phyloP scores from a whole-genome alignment of 2,329 filamentous ascomycete genomes.

The Lachnellula arida region DNA sequence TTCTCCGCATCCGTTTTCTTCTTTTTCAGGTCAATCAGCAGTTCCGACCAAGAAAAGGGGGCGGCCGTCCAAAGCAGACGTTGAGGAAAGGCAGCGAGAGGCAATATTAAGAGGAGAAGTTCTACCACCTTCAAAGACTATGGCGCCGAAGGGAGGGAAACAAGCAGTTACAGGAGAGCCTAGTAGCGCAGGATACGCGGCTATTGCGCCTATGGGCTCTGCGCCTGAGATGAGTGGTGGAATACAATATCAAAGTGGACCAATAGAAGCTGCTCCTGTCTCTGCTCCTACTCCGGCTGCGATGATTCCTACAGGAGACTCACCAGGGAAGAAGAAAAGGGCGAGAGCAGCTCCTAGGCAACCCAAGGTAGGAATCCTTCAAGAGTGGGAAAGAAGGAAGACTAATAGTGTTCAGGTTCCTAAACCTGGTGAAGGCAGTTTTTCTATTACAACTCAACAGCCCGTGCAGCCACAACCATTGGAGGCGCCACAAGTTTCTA shows the following conservation, averaged over 20 bases:
- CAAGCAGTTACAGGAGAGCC: constrained; percentile 10
- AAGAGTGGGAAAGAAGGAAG: neutral
- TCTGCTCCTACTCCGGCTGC: neutral
- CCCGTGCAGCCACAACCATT: neutral
- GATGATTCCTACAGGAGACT: constrained; percentile 6
- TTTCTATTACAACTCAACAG: constrained; percentile 7
- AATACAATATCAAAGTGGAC: constrained; percentile 9
- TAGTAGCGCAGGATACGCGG: constrained; percentile 8
- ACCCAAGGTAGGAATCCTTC: constrained; percentile 15
- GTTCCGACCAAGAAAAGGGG: constrained; percentile 26
- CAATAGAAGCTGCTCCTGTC: constrained; percentile 1
- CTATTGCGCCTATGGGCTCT: constrained; percentile 7
- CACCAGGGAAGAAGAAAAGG: constrained; percentile 21
- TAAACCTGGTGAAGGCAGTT: constrained; percentile 21
- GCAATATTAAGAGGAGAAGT: constrained; percentile 27
- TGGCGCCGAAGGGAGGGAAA: constrained; percentile 5
- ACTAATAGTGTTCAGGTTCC: constrained; percentile 5
- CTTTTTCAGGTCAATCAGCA: constrained; percentile 9
- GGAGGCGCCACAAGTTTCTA: neutral
- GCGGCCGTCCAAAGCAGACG: constrained; percentile 29
- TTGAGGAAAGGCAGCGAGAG: constrained; percentile 24
- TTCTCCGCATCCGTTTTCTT: constrained; percentile 19
- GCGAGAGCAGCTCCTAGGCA: constrained; percentile 12
- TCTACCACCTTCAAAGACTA: constrained; percentile 16
- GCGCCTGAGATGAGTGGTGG: constrained; percentile 6